Evolutionary conservation across 352 stramenopile species (phyloP), one percentile per base, ranked within the genome.

Genomic region (Globisporangium heterothallicum): DNA sequence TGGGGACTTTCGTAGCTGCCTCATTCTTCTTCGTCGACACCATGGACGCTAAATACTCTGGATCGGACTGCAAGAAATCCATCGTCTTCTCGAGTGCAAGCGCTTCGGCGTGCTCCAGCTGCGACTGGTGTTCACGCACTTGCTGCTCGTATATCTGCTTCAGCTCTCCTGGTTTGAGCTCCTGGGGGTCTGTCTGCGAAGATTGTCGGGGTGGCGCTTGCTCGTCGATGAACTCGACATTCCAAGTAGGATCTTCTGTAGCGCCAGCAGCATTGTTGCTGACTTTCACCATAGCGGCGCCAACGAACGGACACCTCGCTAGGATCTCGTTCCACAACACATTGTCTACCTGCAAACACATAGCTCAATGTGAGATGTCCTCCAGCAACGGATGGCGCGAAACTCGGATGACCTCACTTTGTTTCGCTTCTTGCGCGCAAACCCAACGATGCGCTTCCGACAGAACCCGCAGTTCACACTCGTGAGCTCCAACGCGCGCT

Each of bases 401-500:
- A 3, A 38, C 4, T 13, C 4, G 10, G 14, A 40, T 4, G 42
- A n/a, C 16, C 36, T 21, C 22, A 69, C 72, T 35, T 85, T 83
- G 51, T 88, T 74, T 25, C 78, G 73, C 56, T 89, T 88, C 50
- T 77, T 87, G 25, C 81, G 72, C 9, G 78, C 78, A 53, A 89
- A 82, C 8, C 81, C 78, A 21, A 92, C 76, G 35, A 92, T 72
- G 25, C 81, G 78, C 42, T 82, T 81, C 27, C 81, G 66, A 53
- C 81, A 92, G 61, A 92, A 92, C 34, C 78, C 78, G 58, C 81
- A 92, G 62, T 86, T 87, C 43, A 78, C 74, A 30, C 74, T 87
- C 13, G 81, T 92, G 43, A 92, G 63, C 56, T 85, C 75, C 36
- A 92, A 55, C 19, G 70, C 70, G 34, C 78, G 78, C 54, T 89